Evolutionary conservation across 2,329 filamentous ascomycete genomes (phyloP).

Genomic region (Colletotrichum sp.): DNA sequence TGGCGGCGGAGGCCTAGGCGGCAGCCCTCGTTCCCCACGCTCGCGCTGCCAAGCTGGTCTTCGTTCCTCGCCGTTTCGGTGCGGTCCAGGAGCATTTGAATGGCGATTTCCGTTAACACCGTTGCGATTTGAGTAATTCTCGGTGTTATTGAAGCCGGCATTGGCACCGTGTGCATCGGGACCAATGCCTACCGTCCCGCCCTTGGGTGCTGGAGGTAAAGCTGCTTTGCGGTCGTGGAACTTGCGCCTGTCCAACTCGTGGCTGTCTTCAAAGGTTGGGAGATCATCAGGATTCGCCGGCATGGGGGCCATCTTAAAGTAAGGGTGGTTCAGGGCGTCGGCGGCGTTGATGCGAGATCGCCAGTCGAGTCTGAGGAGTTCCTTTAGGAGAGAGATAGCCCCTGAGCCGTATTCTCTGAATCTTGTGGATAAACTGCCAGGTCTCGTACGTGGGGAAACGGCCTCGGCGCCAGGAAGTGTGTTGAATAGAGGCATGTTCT

Average conservation of each 20-base stretch:
- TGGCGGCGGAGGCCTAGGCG: conserved; percentile 56
- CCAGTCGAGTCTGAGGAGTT: conserved; percentile 90
- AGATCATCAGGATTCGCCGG: conserved; percentile 86
- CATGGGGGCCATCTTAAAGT: conserved; percentile 80
- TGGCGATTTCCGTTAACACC: conserved; percentile 53
- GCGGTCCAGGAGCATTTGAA: conserved; percentile 36
- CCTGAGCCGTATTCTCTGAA: conserved; percentile 78
- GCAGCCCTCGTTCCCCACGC: conserved; percentile 55
- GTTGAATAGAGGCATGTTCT: conserved; percentile 92
- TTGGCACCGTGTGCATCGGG: conserved; percentile 53
- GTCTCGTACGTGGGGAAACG: conserved; percentile 65
- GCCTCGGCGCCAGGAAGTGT: conserved; percentile 81
- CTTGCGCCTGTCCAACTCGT: conserved; percentile 93
- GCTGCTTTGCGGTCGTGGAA: conserved; percentile 85
- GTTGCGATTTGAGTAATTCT: conserved; percentile 54
- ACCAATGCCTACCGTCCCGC: conserved; percentile 85
- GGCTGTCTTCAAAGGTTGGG: conserved; percentile 91
- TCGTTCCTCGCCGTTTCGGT: conserved; percentile 44
- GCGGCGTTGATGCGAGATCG: conserved; percentile 87
- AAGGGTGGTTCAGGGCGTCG: conserved; percentile 90
- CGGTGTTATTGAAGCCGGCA: conserved; percentile 55
- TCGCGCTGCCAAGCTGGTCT: conserved; percentile 62
- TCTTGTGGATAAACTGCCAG: conserved; percentile 70
- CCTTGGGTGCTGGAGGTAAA: conserved; percentile 88
- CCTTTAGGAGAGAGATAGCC: conserved; percentile 79